These are phyloP conservation scores for Lecanosticta acicola DNA, from an alignment of 2,329 filamentous ascomycete genomes.

Conservation along the genomic window DNA sequence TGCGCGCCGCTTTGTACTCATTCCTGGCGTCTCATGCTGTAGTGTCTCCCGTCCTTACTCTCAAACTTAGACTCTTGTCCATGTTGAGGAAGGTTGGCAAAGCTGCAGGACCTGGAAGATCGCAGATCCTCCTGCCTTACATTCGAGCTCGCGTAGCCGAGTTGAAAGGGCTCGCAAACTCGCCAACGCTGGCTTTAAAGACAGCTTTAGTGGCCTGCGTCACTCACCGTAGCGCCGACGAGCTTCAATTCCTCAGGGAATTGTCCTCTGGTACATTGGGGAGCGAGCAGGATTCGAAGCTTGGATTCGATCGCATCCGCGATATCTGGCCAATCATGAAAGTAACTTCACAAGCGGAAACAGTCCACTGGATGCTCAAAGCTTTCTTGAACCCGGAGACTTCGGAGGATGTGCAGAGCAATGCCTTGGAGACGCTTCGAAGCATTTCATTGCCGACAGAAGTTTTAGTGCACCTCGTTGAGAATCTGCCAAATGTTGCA, in stretches of 20 bases:
- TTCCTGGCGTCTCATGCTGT: slow-evolving; percentile 71
- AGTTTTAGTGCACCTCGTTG: slow-evolving; percentile 66
- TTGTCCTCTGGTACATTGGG: slow-evolving; percentile 42
- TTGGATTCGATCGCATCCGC: slow-evolving; percentile 63
- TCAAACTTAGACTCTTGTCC: slow-evolving; percentile 67
- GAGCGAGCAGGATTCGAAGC: slow-evolving; percentile 51
- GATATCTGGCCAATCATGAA: slow-evolving; percentile 70
- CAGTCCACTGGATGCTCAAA: slow-evolving; percentile 59
- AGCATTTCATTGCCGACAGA: slow-evolving; percentile 67
- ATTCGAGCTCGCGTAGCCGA: slow-evolving; percentile 64
- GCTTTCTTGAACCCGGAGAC: slow-evolving; percentile 38
- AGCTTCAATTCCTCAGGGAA: slow-evolving; percentile 49
- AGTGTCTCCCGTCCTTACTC: slow-evolving; percentile 59
- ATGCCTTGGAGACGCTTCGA: slow-evolving; percentile 67
- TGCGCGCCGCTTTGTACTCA: slow-evolving; percentile 59
- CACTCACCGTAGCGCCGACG: slow-evolving; percentile 53
- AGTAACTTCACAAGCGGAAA: slow-evolving; percentile 52
- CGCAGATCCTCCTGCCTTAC: slow-evolving; percentile 68
- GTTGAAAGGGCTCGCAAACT: slow-evolving; percentile 44
- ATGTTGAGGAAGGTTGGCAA: slow-evolving; percentile 68
- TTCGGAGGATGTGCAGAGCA: slow-evolving; percentile 39
- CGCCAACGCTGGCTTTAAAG: slow-evolving; percentile 48
- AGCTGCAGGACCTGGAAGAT: slow-evolving; percentile 64
- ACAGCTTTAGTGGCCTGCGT: slow-evolving; percentile 50
- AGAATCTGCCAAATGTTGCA: slow-evolving; percentile 66